Evolutionary conservation across 2,329 filamentous ascomycete species (phyloP), one percentile per base, ranked within the genome.

Genomic region (Tricladium varicosporioides): DNA sequence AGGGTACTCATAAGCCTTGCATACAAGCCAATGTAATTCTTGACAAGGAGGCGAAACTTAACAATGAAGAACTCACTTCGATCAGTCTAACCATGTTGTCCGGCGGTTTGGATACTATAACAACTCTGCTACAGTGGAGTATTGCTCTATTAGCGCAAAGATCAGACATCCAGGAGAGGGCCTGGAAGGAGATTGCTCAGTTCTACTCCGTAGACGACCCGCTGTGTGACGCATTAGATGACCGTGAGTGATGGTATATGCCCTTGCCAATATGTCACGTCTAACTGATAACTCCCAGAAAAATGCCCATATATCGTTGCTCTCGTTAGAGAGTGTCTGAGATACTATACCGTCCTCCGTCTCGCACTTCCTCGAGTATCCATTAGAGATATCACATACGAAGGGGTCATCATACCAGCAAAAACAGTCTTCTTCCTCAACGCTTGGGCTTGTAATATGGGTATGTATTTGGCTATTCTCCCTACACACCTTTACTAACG

Each of bases 41-140:
- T 48, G 84, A 87, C 61, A 79, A 82, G 62, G 84, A 87, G 40
- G 80, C 83, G 0, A 83, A 81, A 60, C 72, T 88, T 14, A 85
- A 81, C 70, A 76, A 78, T 42, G 83, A 81, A 50, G 85, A 88
- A 61, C 75, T 88, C 36, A 86, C 79, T 0, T 84, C 81, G 0
- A 88, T 88, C 63, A 85, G 82, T 60, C 70, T 88, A 59, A 88
- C 85, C 0, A 88, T 89, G 85, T 73, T 88, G 4, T 85, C 82
- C 0, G 85, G 85, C 0, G 85, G 85, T 0, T 73, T 88, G 2
- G 85, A 88, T 60, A 88, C 86, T 0, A 78, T 88, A 36, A 86
- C 84, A 1, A 87, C 84, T 0, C 74, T 85, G 5, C 79, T 88
- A 1, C 81, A 84, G 4, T 88, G 85, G 85, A 84, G 82, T 63